Evolutionary conservation across 345 rosid genomes (phyloP), one percentile per base, ranked within the genome.

Genomic region (Psidium friedrichsthalianum): DNA sequence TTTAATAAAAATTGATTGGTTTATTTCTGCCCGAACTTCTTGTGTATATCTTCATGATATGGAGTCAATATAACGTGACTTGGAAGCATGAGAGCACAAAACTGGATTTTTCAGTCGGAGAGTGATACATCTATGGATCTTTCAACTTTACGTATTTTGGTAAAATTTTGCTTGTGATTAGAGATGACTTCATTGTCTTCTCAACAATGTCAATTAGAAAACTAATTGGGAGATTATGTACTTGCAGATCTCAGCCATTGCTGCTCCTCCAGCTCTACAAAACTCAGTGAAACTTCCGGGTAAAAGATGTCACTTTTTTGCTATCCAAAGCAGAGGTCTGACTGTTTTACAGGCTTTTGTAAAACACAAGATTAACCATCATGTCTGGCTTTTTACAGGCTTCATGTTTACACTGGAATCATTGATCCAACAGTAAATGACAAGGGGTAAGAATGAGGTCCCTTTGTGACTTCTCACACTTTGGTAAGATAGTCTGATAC

Each of bases 201-300:
- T 69, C 9, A 69, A 69, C 24, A 69, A 29, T 1, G 47, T 8
- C 78, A 32, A 40, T 32, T 4, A 32, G 42, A 69, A 69, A 69
- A 56, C 59, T 36, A 32, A 69, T 69, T 69, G 36, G 80, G 59
- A 82, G 44, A 82, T 27, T 82, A 29, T 51, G 42, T n/a, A 21
- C 83, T 83, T n/a, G 83, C 93, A 97, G 99, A 95, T 97, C 89
- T 94, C 96, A 89, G 99, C 98, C 44, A 87, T 93, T 74, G 95
- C 99, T 88, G 95, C 97, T 84, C 98, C 99, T 87, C 98, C 98
- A 20, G 98, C 98, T 86, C 96, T 97, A 56, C 89, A 94, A 54
- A 95, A 95, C 99, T 97, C 87, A 95, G 96, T 3, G 96, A 95
- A 97, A 95, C 83, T 97, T 91, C 87, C 3, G 98, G 99, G 98